Evolutionary conservation across 1,284 basidiomycete genomes (phyloP).

Genomic region (Heterobasidion irregulare): DNA sequence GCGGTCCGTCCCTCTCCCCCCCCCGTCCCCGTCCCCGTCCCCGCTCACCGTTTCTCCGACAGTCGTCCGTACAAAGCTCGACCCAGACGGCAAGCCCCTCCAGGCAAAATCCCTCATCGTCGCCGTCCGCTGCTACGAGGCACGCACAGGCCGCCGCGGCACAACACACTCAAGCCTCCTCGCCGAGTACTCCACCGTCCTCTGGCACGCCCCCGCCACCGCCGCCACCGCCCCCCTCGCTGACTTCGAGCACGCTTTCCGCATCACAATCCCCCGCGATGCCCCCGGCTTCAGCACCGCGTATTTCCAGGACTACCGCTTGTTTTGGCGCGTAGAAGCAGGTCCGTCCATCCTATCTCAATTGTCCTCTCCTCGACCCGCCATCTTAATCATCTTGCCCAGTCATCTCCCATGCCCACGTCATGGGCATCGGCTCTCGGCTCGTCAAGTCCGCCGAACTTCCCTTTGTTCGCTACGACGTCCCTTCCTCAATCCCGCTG

Average conservation of each 20-base stretch:
- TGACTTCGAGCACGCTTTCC: conserved; percentile 62
- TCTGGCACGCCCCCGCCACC: conserved; percentile 59
- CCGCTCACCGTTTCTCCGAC: conserved; percentile 8
- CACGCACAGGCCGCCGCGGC: conserved; percentile 52
- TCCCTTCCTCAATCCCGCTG: conserved; percentile 24
- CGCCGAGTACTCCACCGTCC: conserved; percentile 51
- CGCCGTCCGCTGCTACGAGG: conserved; percentile 73
- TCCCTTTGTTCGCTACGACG: conserved; percentile 51
- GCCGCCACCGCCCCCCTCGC: conserved; percentile 51
- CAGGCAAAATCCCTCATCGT: conserved; percentile 55
- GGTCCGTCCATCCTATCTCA: conserved; percentile 34
- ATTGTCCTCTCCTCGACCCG: conserved; percentile 2
- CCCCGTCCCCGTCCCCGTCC: conserved; percentile 6
- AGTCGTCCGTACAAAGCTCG: conserved; percentile 64
- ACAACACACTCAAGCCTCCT: conserved; percentile 50
- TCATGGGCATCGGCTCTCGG: conserved; percentile 57
- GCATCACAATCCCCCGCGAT: conserved; percentile 55
- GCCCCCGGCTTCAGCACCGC: conserved; percentile 62
- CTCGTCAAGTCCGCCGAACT: conserved; percentile 63
- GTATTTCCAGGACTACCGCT: conserved; percentile 68
- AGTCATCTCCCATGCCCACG: conserved; percentile 61
- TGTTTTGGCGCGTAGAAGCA: conserved; percentile 78
- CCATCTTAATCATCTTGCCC: conserved; percentile 8
- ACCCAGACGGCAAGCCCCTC: conserved; percentile 60
- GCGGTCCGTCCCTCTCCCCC: conserved; percentile 36